Evolutionary conservation across 1,284 basidiomycete genomes (phyloP).

Genomic region (Ustilago sp.): DNA sequence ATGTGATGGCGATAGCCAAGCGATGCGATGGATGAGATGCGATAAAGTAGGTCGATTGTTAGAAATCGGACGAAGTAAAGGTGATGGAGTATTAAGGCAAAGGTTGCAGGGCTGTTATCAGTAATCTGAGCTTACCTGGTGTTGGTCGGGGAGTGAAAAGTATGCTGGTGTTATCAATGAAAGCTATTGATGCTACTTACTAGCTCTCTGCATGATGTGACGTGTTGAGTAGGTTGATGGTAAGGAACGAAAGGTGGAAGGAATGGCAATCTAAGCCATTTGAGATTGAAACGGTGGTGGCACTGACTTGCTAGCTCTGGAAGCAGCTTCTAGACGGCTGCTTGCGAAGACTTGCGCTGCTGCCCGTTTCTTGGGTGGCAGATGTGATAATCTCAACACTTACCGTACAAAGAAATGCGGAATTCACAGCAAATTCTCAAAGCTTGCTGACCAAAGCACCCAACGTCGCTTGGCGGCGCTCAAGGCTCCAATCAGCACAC

Average conservation of each 20-base stretch:
- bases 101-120: conserved; percentile 5
- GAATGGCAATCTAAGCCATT: conserved; percentile 20
- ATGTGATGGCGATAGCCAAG: neutral
- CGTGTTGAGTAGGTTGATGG: conserved; percentile 26
- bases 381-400: conserved; percentile 34
- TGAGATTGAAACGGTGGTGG: conserved; percentile 23
- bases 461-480: conserved; percentile 12
- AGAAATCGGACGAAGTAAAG: neutral
- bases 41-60: neutral
- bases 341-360: conserved; percentile 12
- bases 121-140: conserved; percentile 7
- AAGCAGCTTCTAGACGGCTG: conserved; percentile 8
- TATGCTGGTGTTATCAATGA: neutral
- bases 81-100: neutral
- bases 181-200: conserved; percentile 20
- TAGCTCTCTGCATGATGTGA: conserved; percentile 50
- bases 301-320: conserved; percentile 14
- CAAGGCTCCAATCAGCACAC: conserved; percentile 31
- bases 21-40: conserved; percentile 2
- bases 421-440: conserved; percentile 12
- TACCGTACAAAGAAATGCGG: conserved; percentile 30
- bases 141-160: too few relatives aligned
- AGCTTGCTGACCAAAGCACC: conserved; percentile 44
- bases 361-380: neutral
- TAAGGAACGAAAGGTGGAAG: conserved; percentile 7